Base-by-base conservation (phyloP, 305 asterid species). In the Fraxinus angustifolia region DNA sequence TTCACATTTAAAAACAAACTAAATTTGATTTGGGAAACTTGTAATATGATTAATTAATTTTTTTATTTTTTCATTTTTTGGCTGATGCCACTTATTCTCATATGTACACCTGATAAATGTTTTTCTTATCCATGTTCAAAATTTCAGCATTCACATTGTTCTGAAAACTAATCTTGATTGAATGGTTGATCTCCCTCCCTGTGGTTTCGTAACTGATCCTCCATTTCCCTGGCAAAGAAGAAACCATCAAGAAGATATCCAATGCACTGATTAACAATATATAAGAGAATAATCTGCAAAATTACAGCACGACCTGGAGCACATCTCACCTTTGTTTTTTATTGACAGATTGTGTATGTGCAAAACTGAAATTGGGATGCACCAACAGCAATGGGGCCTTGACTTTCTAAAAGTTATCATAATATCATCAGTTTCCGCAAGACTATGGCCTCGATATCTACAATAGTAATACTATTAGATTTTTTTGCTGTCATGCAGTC, bases 181-280 rank as follows among this genome's bases (percentile, higher is more conserved):
- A 80, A 78, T 90, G 82, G 30, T 82, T 45, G 53, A 85, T 80
- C 83, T 85, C 80, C 86, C 84, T 68, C 84, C 81, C 35, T 81
- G 82, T 82, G 83, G 76, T 83, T 85, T 83, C 85, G 86, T 86
- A 87, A 75, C 73, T 76, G 78, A 78, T 73, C 82, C 85, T 87
- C 89, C 88, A 78, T 75, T 85, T 88, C 76, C 88, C 97, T 94
- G 83, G 76, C 74, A 88, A 90, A 84, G 56, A 14, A 80, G 48
- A 50, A 81, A 48, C 80, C 50, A 77, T 56, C 77, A 58, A 82
- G 45, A 17, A 78, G 73, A 79, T 67, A 83, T 78, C 38, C 28
- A 40, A 33, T 36, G 74, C 65, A 78, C 77, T 56, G 71, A 42
- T 73, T 62, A 50, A 40, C 17, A 78, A 58, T 75, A 68, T 36